phyloP scores from a whole-genome alignment of 2,329 filamentous ascomycete genomes.

The Colletotrichum sp. region DNA sequence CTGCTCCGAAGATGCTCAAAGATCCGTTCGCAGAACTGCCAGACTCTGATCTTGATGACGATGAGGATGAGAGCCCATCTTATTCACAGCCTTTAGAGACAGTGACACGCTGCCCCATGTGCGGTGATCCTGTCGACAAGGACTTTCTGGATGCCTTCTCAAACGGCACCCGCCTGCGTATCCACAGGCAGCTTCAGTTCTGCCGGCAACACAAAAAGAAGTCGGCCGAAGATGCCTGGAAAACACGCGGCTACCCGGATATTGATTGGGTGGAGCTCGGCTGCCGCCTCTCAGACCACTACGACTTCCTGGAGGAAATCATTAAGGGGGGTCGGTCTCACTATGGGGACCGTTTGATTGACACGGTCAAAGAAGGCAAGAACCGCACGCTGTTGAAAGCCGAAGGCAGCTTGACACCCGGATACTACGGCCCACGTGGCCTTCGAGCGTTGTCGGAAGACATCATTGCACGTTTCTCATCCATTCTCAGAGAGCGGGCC shows the following conservation, averaged over 20 bases:
- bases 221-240: conserved; percentile 54
- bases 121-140: conserved; percentile 62
- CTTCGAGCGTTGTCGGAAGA: conserved; percentile 74
- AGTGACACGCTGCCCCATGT: conserved; percentile 68
- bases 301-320: conserved; percentile 60
- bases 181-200: conserved; percentile 66
- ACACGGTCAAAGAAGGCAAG: conserved; percentile 60
- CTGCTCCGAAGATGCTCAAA: background rate
- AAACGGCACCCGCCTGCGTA: conserved; percentile 51
- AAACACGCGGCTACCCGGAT: conserved; percentile 65
- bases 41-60: background rate
- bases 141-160: conserved; percentile 59
- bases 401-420: conserved; percentile 67
- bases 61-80: background rate
- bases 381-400: conserved; percentile 65
- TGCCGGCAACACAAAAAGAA: conserved; percentile 66
- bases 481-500: conserved; percentile 64
- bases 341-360: conserved; percentile 63
- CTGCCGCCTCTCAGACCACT: conserved; percentile 61
- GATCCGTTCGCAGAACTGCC: conserved; percentile 12
- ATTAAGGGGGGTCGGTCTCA: conserved; percentile 65
- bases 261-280: conserved; percentile 73
- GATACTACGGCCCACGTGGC: conserved; percentile 84
- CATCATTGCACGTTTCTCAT: conserved; percentile 65
- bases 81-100: conserved; percentile 18